Evolutionary conservation across 768 basidiomycete species (phyloP).

Genomic region (Russula griseocarnosa): DNA sequence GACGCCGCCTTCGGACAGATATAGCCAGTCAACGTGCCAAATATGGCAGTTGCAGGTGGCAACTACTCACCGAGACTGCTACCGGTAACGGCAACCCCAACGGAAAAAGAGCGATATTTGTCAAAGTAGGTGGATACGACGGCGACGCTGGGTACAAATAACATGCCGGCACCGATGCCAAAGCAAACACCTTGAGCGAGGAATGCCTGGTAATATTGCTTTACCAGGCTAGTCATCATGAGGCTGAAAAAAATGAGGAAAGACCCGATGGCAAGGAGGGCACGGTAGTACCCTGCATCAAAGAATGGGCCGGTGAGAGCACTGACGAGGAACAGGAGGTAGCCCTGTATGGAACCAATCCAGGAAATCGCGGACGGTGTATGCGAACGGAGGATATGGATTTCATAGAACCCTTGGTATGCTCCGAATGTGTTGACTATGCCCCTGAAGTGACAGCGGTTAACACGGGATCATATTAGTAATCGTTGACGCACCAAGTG

Average conservation of each 20-base stretch:
- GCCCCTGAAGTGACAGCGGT: constrained; percentile 18
- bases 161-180: constrained; percentile 43
- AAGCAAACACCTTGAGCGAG: constrained; percentile 45
- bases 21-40: not conserved
- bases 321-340: constrained; percentile 23
- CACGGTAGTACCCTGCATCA: constrained; percentile 28
- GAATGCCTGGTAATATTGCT: constrained; percentile 37
- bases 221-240: constrained; percentile 27
- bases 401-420: constrained; percentile 27
- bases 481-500: constrained; percentile 18
- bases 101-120: constrained; percentile 40
- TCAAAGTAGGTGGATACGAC: constrained; percentile 46
- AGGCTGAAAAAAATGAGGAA: constrained; percentile 26
- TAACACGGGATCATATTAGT: not conserved
- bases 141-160: constrained; percentile 44
- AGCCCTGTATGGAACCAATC: constrained; percentile 30
- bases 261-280: constrained; percentile 26
- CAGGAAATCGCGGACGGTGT: constrained; percentile 28
- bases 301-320: constrained; percentile 27
- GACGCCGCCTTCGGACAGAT: constrained; percentile 22
- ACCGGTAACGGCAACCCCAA: constrained; percentile 44
- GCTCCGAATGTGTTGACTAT: constrained; percentile 29
- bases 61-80: constrained; percentile 29
- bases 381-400: constrained; percentile 12
- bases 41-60: not conserved